phyloP scores from a whole-genome alignment of 2,329 filamentous ascomycete species.

The Colletotrichum tabaci region DNA sequence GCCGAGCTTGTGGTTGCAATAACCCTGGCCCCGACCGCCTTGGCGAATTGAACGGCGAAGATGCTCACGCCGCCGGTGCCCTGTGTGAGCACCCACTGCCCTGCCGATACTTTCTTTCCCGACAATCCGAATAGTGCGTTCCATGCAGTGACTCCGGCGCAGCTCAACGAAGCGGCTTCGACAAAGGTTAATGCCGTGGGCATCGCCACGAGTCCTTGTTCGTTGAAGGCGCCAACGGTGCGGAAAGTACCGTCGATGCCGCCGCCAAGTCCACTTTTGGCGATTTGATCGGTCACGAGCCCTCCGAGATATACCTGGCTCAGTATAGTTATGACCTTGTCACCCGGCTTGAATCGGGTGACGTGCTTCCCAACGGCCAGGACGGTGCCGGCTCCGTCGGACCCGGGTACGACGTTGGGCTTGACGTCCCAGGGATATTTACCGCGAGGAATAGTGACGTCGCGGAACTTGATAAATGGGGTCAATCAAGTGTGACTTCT shows the following conservation, averaged over 20 bases:
- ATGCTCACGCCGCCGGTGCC: constrained; percentile 61
- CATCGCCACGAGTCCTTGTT: constrained; percentile 72
- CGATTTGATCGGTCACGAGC: constrained; percentile 50
- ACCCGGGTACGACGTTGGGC: constrained; percentile 51
- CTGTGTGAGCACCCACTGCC: constrained; percentile 57
- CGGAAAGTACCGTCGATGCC: constrained; percentile 51
- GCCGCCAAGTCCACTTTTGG: constrained; percentile 55
- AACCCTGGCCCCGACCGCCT: constrained; percentile 56
- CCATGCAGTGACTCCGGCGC: constrained; percentile 70
- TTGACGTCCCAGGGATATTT: constrained; percentile 47
- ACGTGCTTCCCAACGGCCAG: constrained; percentile 63
- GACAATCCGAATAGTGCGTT: constrained; percentile 69
- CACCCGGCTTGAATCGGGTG: constrained; percentile 64
- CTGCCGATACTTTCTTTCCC: constrained; percentile 52
- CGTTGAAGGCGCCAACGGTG: constrained; percentile 49
- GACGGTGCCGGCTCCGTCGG: constrained; percentile 67
- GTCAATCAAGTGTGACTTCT: neutral
- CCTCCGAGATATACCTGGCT: constrained; percentile 53
- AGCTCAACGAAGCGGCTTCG: constrained; percentile 72
- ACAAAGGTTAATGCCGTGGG: constrained; percentile 66
- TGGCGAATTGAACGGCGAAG: constrained; percentile 59
- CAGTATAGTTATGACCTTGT: constrained; percentile 61
- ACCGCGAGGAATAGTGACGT: constrained; percentile 49
- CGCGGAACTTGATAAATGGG: constrained; percentile 33
- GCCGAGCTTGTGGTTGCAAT: constrained; percentile 61